phyloP scores from a whole-genome alignment of 2,329 filamentous ascomycete species.

The Akanthomyces muscarius region DNA sequence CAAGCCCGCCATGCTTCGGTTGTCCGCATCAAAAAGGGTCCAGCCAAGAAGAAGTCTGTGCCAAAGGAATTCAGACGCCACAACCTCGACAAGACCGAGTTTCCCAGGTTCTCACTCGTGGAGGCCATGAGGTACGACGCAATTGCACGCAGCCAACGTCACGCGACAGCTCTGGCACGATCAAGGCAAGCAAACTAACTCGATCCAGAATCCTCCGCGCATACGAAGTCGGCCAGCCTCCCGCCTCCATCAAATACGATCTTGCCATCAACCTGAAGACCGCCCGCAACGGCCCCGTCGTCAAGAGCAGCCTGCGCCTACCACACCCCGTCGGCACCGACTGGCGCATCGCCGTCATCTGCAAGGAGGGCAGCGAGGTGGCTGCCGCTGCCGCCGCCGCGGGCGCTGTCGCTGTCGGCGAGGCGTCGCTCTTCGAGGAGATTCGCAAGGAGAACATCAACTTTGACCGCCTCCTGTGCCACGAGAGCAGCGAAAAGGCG shows the following conservation, averaged over 20 bases:
- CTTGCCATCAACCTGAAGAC: constrained; percentile 78
- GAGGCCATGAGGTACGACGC: constrained; percentile 83
- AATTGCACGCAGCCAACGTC: background rate
- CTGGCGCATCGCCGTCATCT: constrained; percentile 84
- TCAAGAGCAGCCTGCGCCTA: constrained; percentile 83
- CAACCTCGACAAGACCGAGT: constrained; percentile 60
- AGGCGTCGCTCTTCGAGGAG: constrained; percentile 77
- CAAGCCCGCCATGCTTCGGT: constrained; percentile 41
- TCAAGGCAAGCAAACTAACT: constrained; percentile 16
- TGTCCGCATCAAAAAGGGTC: constrained; percentile 45
- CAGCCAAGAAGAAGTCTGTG: constrained; percentile 53
- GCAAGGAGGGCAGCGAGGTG: constrained; percentile 71
- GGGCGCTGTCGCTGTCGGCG: constrained; percentile 79
- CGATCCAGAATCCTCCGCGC: constrained; percentile 78
- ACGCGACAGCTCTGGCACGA: background rate
- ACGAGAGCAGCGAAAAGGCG: constrained; percentile 70
- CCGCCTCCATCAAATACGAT: constrained; percentile 79
- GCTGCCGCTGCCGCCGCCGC: constrained; percentile 70
- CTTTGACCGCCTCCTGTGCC: constrained; percentile 88
- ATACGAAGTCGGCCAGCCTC: constrained; percentile 80
- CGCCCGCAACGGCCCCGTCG: constrained; percentile 76
- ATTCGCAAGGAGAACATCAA: constrained; percentile 71
- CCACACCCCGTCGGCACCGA: constrained; percentile 89
- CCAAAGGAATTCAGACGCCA: constrained; percentile 65
- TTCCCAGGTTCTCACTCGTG: constrained; percentile 69